Base-by-base conservation (phyloP, 495 filamentous ascomycete genomes). In the Chaetomium cochliodes region DNA sequence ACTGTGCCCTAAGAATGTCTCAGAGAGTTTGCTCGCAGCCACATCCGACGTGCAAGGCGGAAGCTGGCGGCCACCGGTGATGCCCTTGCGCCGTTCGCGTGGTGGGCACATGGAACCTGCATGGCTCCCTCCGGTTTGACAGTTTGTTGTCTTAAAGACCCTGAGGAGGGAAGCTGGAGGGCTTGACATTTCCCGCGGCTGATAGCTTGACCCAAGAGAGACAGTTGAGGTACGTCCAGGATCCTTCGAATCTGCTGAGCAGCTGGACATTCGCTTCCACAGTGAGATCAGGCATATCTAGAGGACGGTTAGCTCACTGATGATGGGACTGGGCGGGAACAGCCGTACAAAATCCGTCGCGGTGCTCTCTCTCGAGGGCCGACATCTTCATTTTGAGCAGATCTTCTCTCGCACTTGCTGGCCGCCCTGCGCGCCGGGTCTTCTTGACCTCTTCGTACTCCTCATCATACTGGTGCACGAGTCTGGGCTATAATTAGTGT, bases 341-440 rank as follows among this genome's bases (percentile, higher is more conserved):
- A 55, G 23, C 83, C 70, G 33, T 18, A 87, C 85, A 91, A 70
- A 96, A 96, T 0, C 94, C 94, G 30, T 87, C 89, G 53, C 86
- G 82, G 67, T 91, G 89, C 78, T 98, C 94, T 71, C 88, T 89
- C 68, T 88, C 79, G 67, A 97, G 91, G 22, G 77, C 77, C 22
- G 82, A 80, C 53, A 89, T 86, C 53, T 86, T 85, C 69, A 92
- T 86, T 66, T 82, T 85, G 26, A 98, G 77, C 5, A 89, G 76
- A 73, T 92, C 90, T 70, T 97, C 92, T 59, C 85, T 84, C 33
- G 86, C 84, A 69, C 84, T 90, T 5, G 92, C 79, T 25, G 96
- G 92, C 33, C 94, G 85, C 18, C 96, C 93, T 46, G 90, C 83
- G 25, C 96, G 84, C 15, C 92, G 87, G 53, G 89, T 84, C 67